Conservation (phyloP, 352 stramenopile genomes). For the Globisporangium cylindrosporum region DNA sequence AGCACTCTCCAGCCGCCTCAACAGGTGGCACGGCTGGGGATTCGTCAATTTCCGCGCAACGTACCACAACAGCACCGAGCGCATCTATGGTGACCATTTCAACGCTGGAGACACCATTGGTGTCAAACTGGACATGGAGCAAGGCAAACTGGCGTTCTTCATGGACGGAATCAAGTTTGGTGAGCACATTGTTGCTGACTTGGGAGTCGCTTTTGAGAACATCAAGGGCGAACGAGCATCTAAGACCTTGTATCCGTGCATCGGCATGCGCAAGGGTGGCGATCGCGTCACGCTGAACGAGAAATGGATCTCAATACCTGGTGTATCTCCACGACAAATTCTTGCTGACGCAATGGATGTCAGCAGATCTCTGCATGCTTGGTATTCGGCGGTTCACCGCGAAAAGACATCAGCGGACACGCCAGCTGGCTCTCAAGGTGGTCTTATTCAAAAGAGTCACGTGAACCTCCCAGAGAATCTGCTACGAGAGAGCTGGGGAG, state of each 20-base stretch:
- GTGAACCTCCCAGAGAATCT: constrained; percentile 57
- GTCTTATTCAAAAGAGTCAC: constrained; percentile 6
- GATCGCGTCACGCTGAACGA: constrained; percentile 95
- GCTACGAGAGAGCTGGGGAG: constrained; percentile 68
- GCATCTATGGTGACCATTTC: constrained; percentile 88
- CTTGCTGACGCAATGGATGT: constrained; percentile 88
- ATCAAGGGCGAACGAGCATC: constrained; percentile 82
- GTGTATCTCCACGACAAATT: constrained; percentile 65
- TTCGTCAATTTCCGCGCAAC: constrained; percentile 98
- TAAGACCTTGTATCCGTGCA: constrained; percentile 94
- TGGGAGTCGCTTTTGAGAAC: constrained; percentile 97
- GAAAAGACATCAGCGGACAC: constrained; percentile 18
- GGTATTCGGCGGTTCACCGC: constrained; percentile 58
- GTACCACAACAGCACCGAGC: constrained; percentile 89
- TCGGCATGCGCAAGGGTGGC: constrained; percentile 93
- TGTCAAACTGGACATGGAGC: constrained; percentile 98
- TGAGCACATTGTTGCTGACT: constrained; percentile 97
- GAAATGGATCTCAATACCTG: constrained; percentile 92
- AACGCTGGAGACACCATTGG: constrained; percentile 97
- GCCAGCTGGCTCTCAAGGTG: constrained; percentile 5
- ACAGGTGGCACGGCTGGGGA: constrained; percentile 92
- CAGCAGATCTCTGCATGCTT: constrained; percentile 86
- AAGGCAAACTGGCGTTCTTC: constrained; percentile 97
- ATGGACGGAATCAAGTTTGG: constrained; percentile 99
- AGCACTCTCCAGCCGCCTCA: constrained; percentile 70